Evolutionary conservation across 176 grass and related monocot genomes (phyloP).

Genomic region (Hordeum marinum): DNA sequence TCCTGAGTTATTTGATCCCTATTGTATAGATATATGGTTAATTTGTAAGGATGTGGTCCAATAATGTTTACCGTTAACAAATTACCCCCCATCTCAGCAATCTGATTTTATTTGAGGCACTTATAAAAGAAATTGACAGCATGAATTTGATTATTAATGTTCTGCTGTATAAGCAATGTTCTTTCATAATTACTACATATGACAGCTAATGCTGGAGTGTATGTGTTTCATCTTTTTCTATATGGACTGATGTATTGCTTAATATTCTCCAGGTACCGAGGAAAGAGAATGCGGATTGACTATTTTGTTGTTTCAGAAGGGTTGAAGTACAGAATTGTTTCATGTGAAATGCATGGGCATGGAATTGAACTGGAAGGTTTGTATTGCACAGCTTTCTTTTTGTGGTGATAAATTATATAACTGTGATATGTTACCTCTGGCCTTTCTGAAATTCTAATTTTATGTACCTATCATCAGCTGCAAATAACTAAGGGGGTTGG

Average conservation of each 20-base stretch:
- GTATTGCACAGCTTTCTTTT: constrained; percentile 4
- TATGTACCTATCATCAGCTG: background rate
- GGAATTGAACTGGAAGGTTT: constrained; percentile 97
- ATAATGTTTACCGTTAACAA: background rate
- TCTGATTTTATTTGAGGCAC: constrained; percentile 16
- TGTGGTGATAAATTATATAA: background rate
- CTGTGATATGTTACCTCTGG: background rate
- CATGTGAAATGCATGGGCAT: constrained; percentile 80
- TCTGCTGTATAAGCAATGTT: constrained; percentile 6
- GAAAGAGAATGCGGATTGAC: constrained; percentile 94
- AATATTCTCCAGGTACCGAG: constrained; percentile 62
- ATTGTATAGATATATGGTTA: background rate
- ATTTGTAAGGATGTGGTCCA: background rate
- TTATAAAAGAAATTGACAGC: background rate
- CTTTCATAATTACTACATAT: constrained; percentile 6
- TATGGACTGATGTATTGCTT: constrained; percentile 7
- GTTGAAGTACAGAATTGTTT: constrained; percentile 61
- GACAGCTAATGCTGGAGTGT: background rate
- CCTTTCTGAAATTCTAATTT: background rate
- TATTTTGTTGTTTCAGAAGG: constrained; percentile 78
- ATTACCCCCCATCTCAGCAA: background rate
- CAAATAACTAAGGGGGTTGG: background rate
- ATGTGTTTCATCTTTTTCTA: background rate
- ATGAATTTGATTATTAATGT: constrained; percentile 3
- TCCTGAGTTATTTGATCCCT: background rate